Percentiles rank a stretch among this genome's conserved stretches.
Evolutionary conservation across 2,329 filamentous ascomycete species (phyloP).

Genomic region (Aspergillus fijiensis): DNA sequence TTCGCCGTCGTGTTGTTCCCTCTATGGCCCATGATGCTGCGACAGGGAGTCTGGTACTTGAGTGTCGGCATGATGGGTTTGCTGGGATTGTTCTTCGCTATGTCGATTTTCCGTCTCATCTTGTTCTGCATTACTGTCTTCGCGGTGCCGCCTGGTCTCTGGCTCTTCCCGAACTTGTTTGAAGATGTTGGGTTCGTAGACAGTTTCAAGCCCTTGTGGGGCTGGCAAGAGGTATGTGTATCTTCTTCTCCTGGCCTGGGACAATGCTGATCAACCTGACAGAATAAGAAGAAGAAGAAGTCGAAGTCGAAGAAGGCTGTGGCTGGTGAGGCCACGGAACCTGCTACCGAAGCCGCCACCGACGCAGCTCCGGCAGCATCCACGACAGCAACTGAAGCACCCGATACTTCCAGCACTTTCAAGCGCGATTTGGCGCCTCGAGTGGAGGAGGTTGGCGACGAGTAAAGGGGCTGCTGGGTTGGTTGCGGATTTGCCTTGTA

Average conservation of each 20-base stretch:
- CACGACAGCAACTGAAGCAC: conserved; percentile 38
- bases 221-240: conserved; percentile 84
- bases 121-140: conserved; percentile 94
- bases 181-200: conserved; percentile 99
- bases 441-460: conserved; percentile 48
- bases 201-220: conserved; percentile 93
- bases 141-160: conserved; percentile 78
- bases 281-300: conserved; percentile 44
- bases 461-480: conserved; percentile 25
- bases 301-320: conserved; percentile 38
- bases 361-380: conserved; percentile 29
- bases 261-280: conserved; percentile 4
- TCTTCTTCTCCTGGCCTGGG: not conserved
- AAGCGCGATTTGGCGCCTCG: conserved; percentile 45
- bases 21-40: conserved; percentile 87
- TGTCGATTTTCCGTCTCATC: conserved; percentile 96
- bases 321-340: conserved; percentile 7
- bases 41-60: conserved; percentile 94
- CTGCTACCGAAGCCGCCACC: conserved; percentile 7
- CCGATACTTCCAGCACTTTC: conserved; percentile 32
- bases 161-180: conserved; percentile 97
- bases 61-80: conserved; percentile 90
- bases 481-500: not conserved
- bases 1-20: conserved; percentile 93
- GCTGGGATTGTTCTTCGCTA: conserved; percentile 90